These are phyloP conservation scores for Plasmodium yoelii DNA, from an alignment of 169 alveolate genomes.

Conservation along the genomic window DNA sequence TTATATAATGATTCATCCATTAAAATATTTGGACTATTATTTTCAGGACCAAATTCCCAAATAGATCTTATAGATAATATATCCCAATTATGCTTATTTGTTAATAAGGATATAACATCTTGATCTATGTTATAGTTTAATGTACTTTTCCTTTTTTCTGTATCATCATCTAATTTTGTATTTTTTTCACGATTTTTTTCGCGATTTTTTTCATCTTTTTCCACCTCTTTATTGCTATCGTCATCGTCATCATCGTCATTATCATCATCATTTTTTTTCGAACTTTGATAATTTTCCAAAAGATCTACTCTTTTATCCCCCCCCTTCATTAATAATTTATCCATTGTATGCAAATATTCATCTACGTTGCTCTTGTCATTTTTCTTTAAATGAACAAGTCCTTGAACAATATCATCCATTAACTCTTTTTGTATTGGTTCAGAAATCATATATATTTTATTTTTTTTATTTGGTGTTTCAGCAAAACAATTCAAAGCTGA, in stretches of 20 bases:
- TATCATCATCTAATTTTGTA: constrained; percentile 12
- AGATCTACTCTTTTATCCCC: not conserved
- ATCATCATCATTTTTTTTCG: not conserved
- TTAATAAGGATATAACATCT: constrained; percentile 81
- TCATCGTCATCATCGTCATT: not conserved
- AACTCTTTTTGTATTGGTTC: constrained; percentile 96
- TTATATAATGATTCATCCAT: constrained; percentile 97
- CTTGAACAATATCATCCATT: constrained; percentile 91
- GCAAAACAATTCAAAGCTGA: constrained; percentile 96
- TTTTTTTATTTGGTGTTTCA: constrained; percentile 96
- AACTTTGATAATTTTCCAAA: not conserved
- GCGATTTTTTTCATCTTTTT: constrained; percentile 83
- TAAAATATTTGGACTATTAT: constrained; percentile 93
- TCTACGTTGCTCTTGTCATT: constrained; percentile 23
- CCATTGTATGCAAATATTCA: constrained; percentile 36
- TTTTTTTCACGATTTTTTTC: not conserved
- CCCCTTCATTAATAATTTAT: constrained; percentile 2
- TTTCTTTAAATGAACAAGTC: constrained; percentile 80
- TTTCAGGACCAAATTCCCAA: constrained; percentile 99
- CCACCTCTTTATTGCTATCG: constrained; percentile 81
- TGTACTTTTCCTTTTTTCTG: constrained; percentile 71
- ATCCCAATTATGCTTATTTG: constrained; percentile 96
- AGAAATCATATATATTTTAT: constrained; percentile 94
- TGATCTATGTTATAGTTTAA: constrained; percentile 63
- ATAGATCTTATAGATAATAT: constrained; percentile 94